Base-by-base conservation (phyloP, 257 asterid genomes). In the Lavandula angustifolia region DNA sequence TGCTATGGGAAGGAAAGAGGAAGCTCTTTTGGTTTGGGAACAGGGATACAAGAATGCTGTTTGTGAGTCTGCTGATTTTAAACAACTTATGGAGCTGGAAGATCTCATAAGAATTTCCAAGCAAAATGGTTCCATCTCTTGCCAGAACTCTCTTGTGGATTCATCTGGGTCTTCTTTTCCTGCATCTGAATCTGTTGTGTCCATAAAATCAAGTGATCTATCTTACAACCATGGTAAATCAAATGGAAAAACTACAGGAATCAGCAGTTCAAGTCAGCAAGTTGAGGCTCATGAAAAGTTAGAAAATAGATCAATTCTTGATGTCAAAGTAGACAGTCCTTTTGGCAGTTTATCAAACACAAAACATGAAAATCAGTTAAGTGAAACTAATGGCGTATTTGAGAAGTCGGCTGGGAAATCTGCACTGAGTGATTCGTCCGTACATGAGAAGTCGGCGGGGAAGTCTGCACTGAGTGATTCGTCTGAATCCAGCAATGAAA, bases 21-120 rank as follows among this genome's bases (percentile, higher is more conserved):
- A 91, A 70, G 96, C 98, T 75, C 69, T 86, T 64, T 80, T 73
- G 72, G 84, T 89, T 66, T 92, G 96, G 99, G 82, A 85, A 86
- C 84, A 84, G 80, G 99, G 97, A 41, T 84, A 81, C 69, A 85
- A 80, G 66, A 85, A 71, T 73, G 95, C 96, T 70, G 79, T 84
- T 78, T 72, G 77, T 31, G 92, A 87, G 81, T 79, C 95, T 75
- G 79, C 97, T 44, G 97, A 92, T 86, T 63, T 92, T 63, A 85
- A 84, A 79, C 95, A 82, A 61, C 82, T 91, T 37, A 71, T 91
- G 81, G 96, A 91, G 89, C 80, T 91, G 75, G 96, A 84, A 69
- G 90, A 91, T 65, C 94, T 92, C 69, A 64, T 92, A 72, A 79
- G 65, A 48, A 35, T 48, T 62, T 88, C 87, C 54, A 91, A 75